Evolutionary conservation across 768 basidiomycete genomes (phyloP), one percentile per base, ranked within the genome.

Genomic region (Lentinula raphanica): DNA sequence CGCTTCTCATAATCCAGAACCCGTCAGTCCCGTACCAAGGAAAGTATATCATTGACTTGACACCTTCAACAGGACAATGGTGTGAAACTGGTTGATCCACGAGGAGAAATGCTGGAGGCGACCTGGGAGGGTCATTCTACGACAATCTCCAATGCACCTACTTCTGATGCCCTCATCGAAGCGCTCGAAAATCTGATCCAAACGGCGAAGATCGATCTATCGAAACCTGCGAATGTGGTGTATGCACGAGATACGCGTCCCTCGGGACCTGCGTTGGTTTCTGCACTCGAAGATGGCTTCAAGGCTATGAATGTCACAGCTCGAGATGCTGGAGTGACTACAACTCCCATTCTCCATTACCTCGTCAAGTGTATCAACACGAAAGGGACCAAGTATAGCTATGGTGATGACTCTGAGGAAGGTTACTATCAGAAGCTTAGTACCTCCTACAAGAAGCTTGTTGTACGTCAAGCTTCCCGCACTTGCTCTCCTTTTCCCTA

Each of bases 1-100:
- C 36, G 97, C 97, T 2, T 96, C 94, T n/a, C 97, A 99, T 73
- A 99, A 99, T 70, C 96, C 97, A n/a, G 95, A 95, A 69, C 81
- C 84, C 68, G 95, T 94, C 66, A 63, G 82, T 67, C n/a, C 51
- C 44, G 36, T 60, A 49, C 51, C 2, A 44, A 55, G 35, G 32
- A 21, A 29, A n/a, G 17, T 23, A 50, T 50, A 40, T 27, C 46
- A 36, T 56, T 23, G 15, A 42, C 42, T 12, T 56, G 45, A 31
- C 63, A 15, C 28, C 62, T 55, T 57, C 40, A 55, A 7, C 67
- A 97, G 94, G 97, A 99, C 71, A 99, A 99, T 69, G 97, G 97
- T 28, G 97, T 98, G 62, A 99, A 99, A 73, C 83, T 99, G 38
- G 94, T 99, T 38, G 97, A 99, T 74, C 93, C 97, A 21, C 86